Base-by-base conservation (phyloP, 306 rosid genomes). In the Cicer cuneatum region DNA sequence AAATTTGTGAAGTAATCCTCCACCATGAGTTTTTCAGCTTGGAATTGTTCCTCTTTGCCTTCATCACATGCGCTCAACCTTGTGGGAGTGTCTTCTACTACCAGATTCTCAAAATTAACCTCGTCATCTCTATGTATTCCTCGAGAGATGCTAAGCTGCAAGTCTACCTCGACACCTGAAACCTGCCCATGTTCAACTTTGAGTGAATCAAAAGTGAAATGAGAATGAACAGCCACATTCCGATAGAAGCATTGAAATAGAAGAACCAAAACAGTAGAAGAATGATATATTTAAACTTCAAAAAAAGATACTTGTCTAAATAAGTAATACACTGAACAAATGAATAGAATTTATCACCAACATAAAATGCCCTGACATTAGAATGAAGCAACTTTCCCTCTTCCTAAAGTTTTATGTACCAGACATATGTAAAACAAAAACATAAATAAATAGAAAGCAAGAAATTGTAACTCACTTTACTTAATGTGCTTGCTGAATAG, bases 401-500 rank as follows among this genome's bases (percentile, higher is more conserved):
- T 56, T 7, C 72, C 51, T 19, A 57, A 63, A 73, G 53, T 73
- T n/a, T 47, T 40, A 67, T 39, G 41, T 35, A 72, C 63, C 45
- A 72, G 64, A 54, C 19, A 24, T 8, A 5, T 4, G 35, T 33
- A 7, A 3, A 71, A 48, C 12, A 49, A 47, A 33, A 40, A 35
- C 4, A 69, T 9, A 53, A 33, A 42, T 8, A 53, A 19, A 47
- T 10, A 61, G 29, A 37, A 21, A 16, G 45, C 47, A 38, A 47
- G 5, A 64, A 24, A 71, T 68, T 16, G 71, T 16, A 33, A 78
- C 89, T 83, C 81, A 87, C 91, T 0, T 53, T 68, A 56, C 29
- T 61, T 66, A 75, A 64, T n/a, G 74, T 54, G 78, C 71, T 51
- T 54, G 74, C 62, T 21, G 58, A 79, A 80, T 67, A 51, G 66